A percentile compares a stretch with the other conserved stretches of the same genome.
phyloP scores from a whole-genome alignment of 2,329 filamentous ascomycete species.

The Aphanoascus verrucosus region DNA sequence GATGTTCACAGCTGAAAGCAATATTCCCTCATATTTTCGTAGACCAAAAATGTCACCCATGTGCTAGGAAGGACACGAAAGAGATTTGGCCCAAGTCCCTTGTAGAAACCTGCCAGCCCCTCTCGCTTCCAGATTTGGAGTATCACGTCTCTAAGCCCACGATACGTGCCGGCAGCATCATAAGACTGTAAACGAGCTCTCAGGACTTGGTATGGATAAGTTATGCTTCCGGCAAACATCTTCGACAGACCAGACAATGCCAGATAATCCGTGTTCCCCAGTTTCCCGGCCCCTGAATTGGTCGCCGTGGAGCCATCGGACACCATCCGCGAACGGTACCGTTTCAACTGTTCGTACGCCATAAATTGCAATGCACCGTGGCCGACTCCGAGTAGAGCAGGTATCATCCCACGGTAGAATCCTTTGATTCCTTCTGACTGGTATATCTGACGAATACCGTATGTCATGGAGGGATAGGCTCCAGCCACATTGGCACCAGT shows the following conservation, averaged over 20 bases:
- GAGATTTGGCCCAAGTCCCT: slow-evolving; percentile 79
- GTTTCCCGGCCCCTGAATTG: slow-evolving; percentile 19
- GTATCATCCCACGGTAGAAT: slow-evolving; percentile 78
- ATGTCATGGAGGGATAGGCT: slow-evolving; percentile 68
- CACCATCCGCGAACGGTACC: slow-evolving; percentile 43
- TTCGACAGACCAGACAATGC: slow-evolving; percentile 71
- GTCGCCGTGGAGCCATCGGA: slow-evolving; percentile 3
- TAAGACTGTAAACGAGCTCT: slow-evolving; percentile 83
- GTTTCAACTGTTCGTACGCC: slow-evolving; percentile 71
- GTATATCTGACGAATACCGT: slow-evolving; percentile 58
- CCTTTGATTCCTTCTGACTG: slow-evolving; percentile 61
- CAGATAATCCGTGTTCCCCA: slow-evolving; percentile 69
- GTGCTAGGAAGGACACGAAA: slow-evolving; percentile 85
- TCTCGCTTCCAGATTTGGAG: slow-evolving; percentile 66
- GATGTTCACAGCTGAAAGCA: slow-evolving; percentile 11
- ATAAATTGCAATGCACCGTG: slow-evolving; percentile 95
- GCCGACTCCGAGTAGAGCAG: slow-evolving; percentile 73
- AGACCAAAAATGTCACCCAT: slow-evolving; percentile 92
- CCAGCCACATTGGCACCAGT: slow-evolving; percentile 62
- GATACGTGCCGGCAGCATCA: slow-evolving; percentile 64
- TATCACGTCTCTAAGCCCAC: slow-evolving; percentile 60
- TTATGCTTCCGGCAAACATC: slow-evolving; percentile 75
- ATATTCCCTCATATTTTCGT: slow-evolving; percentile 80
- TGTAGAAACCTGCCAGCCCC: slow-evolving; percentile 76
- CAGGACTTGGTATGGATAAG: slow-evolving; percentile 92